phyloP scores from a whole-genome alignment of 176 grass and related monocot genomes.

The Aechmea fasciata region DNA sequence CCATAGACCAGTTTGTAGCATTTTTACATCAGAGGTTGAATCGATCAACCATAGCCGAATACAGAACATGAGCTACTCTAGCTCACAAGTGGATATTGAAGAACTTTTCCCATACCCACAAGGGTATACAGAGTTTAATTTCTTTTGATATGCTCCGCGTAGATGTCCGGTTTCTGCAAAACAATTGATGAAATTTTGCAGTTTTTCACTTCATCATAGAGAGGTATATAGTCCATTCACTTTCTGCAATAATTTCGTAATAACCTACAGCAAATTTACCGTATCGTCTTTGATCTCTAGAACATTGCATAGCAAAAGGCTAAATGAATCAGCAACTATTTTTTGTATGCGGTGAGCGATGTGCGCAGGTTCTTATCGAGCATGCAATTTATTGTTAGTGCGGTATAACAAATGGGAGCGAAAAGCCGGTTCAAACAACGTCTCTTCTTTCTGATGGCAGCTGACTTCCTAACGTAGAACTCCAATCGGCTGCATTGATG shows the following conservation, averaged over 20 bases:
- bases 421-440: neutral
- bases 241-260: neutral
- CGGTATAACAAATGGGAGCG: neutral
- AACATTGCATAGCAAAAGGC: neutral
- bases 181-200: neutral
- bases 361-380: neutral
- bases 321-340: neutral
- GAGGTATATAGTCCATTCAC: neutral
- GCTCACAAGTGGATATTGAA: constrained; percentile 70
- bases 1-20: constrained; percentile 79
- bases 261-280: neutral
- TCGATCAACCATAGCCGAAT: constrained; percentile 89
- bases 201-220: neutral
- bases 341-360: neutral
- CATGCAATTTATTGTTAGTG: neutral
- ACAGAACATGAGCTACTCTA: constrained; percentile 73
- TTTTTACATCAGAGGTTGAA: constrained; percentile 86
- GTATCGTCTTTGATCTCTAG: neutral
- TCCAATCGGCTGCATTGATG: neutral
- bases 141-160: constrained; percentile 40
- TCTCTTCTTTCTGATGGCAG: neutral
- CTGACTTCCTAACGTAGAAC: constrained; percentile 1
- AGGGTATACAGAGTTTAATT: constrained; percentile 78
- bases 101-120: constrained; percentile 80
- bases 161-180: neutral